phyloP scores from a whole-genome alignment of 2,329 filamentous ascomycete species.

The Fusarium sp. region DNA sequence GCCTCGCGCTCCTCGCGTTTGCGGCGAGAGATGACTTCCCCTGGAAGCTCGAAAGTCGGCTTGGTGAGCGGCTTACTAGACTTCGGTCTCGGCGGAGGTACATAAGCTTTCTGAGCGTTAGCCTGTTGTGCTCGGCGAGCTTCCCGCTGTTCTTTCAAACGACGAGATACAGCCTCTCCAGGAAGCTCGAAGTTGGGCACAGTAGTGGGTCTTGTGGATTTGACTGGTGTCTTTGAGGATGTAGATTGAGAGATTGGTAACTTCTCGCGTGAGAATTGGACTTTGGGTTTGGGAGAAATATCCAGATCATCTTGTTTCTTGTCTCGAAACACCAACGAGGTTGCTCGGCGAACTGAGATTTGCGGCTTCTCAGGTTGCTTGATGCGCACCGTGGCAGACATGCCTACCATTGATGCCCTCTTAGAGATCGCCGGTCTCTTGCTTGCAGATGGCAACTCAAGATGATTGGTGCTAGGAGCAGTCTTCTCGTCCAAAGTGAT shows the following conservation, averaged over 20 bases:
- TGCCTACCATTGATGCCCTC: slow-evolving; percentile 50
- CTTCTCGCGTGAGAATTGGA: slow-evolving; percentile 39
- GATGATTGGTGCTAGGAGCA: slow-evolving; percentile 22
- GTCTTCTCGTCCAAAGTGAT: slow-evolving; percentile 50
- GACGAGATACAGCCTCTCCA: slow-evolving; percentile 70
- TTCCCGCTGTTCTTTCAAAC: slow-evolving; percentile 70
- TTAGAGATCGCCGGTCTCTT: slow-evolving; percentile 39
- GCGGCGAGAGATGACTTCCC: slow-evolving; percentile 69
- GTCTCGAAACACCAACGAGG: slow-evolving; percentile 56
- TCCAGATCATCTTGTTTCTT: slow-evolving; percentile 40
- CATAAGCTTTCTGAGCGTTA: slow-evolving; percentile 52
- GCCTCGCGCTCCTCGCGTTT: slow-evolving; percentile 70
- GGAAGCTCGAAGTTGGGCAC: slow-evolving; percentile 71
- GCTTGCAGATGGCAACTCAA: slow-evolving; percentile 35
- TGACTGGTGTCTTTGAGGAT: slow-evolving; percentile 60
- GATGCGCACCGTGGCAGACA: slow-evolving; percentile 57
- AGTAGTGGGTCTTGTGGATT: slow-evolving; percentile 68
- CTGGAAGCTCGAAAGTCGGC: slow-evolving; percentile 72
- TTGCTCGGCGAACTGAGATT: slow-evolving; percentile 58
- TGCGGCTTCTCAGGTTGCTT: slow-evolving; percentile 57
- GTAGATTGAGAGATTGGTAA: slow-evolving; percentile 30
- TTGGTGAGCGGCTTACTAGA: slow-evolving; percentile 66
- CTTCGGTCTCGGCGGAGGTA: slow-evolving; percentile 61
- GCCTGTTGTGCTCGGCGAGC: slow-evolving; percentile 61
- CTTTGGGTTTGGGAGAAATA: slow-evolving; percentile 29